Base-by-base conservation (phyloP, 352 stramenopile genomes). In the Saprolegnia parasitica region DNA sequence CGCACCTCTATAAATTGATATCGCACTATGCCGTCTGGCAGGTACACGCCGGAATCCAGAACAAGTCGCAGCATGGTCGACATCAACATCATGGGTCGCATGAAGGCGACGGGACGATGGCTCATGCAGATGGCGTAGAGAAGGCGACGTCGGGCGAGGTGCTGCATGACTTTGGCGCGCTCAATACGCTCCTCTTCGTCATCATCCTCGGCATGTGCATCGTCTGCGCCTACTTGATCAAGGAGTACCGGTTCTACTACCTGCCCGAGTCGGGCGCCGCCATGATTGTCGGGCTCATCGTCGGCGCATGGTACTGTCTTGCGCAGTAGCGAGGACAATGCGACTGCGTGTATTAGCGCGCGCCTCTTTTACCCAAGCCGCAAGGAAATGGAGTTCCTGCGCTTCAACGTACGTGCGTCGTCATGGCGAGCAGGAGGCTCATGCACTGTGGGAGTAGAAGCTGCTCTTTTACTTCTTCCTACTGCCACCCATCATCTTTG, bases 401-500 rank as follows among this genome's bases (percentile, higher is more conserved):
- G 80, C 32, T 96, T 97, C 77, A 91, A 96, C 49, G 81, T 89
- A 65, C 61, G 80, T 46, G 13, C 37, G 15, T n/a, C 54, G 20
- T 20, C 15, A 47, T n/a, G n/a, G n/a, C 42, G 4, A 0, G 49
- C 21, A 21, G 13, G 11, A 37, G n/a, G 52, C 42, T 56, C 18
- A n/a, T 29, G 23, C 39, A 23, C 15, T 1, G 23, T 9, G 18
- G 10, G n/a, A n/a, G n/a, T 61, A 90, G 81, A 89, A 89, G 84
- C 72, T 90, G 72, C 72, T 98, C 18, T 99, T 99, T 73, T 99
- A 98, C 78, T 99, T 98, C 72, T 72, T 98, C 23, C 76, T 99
- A 55, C 77, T 99, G 47, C 96, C 96, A 21, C 95, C 95, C 8
- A 99, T 99, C 66, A 99, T 99, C 67, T 99, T 99, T 72, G 96